Percentiles rank a stretch among this genome's conserved stretches.
These are phyloP conservation scores for Cubamyces sp. DNA, from an alignment of 768 basidiomycete genomes.

Conservation along the genomic window DNA sequence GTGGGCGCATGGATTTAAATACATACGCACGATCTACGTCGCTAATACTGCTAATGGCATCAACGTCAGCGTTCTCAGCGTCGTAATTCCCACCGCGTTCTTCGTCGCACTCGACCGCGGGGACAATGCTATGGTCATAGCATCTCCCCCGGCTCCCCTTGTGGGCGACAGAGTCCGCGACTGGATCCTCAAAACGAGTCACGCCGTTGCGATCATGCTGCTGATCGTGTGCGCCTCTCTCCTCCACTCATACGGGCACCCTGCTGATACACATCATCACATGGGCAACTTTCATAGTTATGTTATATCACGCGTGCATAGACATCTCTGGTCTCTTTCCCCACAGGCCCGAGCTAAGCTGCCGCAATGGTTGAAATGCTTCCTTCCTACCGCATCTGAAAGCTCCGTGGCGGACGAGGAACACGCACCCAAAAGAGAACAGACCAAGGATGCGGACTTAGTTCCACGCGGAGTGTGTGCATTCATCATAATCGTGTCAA, in stretches of 20 bases:
- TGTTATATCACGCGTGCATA: too few relatives aligned
- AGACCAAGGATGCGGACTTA: conserved; percentile 46
- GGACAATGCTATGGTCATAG: not conserved
- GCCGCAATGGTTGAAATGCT: too few relatives aligned
- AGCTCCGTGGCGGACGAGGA: too few relatives aligned
- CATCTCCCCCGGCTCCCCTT: conserved; percentile 28
- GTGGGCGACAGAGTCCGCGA: conserved; percentile 48
- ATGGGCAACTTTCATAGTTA: too few relatives aligned
- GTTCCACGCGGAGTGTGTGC: conserved; percentile 52
- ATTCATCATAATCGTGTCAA: conserved; percentile 50
- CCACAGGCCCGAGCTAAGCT: too few relatives aligned
- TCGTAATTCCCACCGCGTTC: conserved; percentile 68
- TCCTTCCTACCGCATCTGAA: too few relatives aligned
- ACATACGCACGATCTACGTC: not conserved
- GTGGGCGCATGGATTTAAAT: conserved; percentile 36
- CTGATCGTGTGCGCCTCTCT: conserved; percentile 53
- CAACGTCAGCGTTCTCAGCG: conserved; percentile 54
- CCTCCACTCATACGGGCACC: not conserved
- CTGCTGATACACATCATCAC: not conserved
- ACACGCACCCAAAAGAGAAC: not conserved
- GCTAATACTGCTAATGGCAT: too few relatives aligned
- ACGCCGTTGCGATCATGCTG: conserved; percentile 66
- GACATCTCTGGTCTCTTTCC: too few relatives aligned
- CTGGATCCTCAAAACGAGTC: conserved; percentile 61
- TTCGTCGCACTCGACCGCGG: conserved; percentile 58